Evolutionary conservation across 2,329 filamentous ascomycete genomes (phyloP), one percentile per base, ranked within the genome.

Genomic region (Allantophomopsis lycopodina): DNA sequence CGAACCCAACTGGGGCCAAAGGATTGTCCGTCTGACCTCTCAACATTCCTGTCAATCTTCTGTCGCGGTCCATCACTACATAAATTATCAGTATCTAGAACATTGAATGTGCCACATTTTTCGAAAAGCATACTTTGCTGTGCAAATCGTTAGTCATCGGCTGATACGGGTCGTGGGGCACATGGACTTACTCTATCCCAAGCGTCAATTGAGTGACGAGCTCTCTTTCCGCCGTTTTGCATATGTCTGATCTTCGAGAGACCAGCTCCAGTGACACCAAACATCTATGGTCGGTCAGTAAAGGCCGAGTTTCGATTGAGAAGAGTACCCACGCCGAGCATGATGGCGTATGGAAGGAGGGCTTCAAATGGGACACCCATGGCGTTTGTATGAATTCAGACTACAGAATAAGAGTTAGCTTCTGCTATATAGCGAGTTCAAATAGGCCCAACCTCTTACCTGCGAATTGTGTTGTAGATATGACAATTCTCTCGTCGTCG

Each of bases 351-450:
- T 6, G 60, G 60, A 41, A 63, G 35, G 42, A 63, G 55, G 43
- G 58, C 50, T 54, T 63, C 60, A 46, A 61, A 63, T 31, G 60
- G 60, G 40, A 63, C 56, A 47, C 55, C 56, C 60, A 63, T 63
- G 37, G 44, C 57, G 50, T 41, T 39, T 37, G 30, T 8, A 16
- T 18, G 3, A 5, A 8, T 34, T 34, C 14, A 15, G 13, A 15
- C 32, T 34, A 34, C 35, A 41, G 31, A 13, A 23, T 21, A 28
- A 28, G 23, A 28, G 7, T 28, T 8, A 28, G 23, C 11, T 10
- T 28, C 23, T 28, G 23, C 23, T 28, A 6, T 8, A 8, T 12
- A 28, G 10, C 11, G 23, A 28, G 23, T 28, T 28, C 8, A 28
- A 6, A 4, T 6, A 8, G 11, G 23, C 7, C 23, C 4, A 10